Evolutionary conservation across 2,329 filamentous ascomycete genomes (phyloP).

Genomic region (Decorospora gaudefroyi): DNA sequence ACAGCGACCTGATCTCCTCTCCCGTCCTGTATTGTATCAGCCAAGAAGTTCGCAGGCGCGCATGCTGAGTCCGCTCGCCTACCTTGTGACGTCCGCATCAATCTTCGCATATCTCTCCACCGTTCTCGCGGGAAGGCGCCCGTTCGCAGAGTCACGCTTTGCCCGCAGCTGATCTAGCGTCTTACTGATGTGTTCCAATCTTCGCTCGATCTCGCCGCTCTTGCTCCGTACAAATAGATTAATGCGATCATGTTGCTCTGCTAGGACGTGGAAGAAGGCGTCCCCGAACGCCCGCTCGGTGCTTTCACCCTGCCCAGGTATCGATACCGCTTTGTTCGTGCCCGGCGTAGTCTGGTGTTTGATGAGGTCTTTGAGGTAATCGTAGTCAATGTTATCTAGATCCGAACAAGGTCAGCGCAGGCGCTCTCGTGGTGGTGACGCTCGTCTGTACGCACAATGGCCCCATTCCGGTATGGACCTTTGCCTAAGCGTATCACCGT

Average conservation of each 20-base stretch:
- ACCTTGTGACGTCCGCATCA: conserved; percentile 56
- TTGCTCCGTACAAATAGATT: conserved; percentile 80
- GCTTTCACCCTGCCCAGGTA: conserved; percentile 67
- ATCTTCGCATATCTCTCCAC: conserved; percentile 57
- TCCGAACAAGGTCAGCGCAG: conserved; percentile 19
- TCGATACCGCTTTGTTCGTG: conserved; percentile 70
- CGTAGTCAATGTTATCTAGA: conserved; percentile 85
- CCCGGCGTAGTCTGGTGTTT: conserved; percentile 76
- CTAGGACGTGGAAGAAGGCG: conserved; percentile 71
- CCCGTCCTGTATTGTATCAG: conserved; percentile 57
- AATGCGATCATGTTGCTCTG: conserved; percentile 74
- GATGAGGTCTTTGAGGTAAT: conserved; percentile 82
- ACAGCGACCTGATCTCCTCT: conserved; percentile 71
- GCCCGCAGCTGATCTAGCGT: conserved; percentile 44
- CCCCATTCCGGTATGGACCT: conserved; percentile 83
- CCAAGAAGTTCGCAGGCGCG: not conserved
- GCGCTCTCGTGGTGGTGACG: not conserved
- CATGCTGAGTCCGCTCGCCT: conserved; percentile 12
- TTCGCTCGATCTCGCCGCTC: conserved; percentile 72
- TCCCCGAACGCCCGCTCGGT: conserved; percentile 69
- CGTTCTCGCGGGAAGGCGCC: conserved; percentile 50
- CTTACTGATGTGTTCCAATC: conserved; percentile 57
- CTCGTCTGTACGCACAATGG: conserved; percentile 60
- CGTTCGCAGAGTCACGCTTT: conserved; percentile 21
- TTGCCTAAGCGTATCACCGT: conserved; percentile 72